Evolutionary conservation across 805 yeast genomes (phyloP), one percentile per base, ranked within the genome.

Genomic region (Lipomyces yamanashiensis): DNA sequence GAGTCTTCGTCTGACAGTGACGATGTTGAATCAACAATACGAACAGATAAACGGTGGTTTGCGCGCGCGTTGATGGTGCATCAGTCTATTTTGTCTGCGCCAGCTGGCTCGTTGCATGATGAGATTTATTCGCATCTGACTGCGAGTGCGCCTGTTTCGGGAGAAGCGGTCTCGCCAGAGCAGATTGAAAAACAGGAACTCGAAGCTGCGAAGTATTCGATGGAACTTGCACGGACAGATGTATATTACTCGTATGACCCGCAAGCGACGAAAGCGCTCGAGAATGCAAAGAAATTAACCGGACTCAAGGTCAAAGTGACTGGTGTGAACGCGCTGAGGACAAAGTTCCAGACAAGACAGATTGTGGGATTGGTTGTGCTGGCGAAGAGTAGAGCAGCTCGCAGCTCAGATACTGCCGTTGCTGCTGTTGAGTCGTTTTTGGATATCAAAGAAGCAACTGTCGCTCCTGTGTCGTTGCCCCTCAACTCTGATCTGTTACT

Each of bases 281-380:
- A 71, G n/a, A 73, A 76, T 37, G 74, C 74, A 1, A 68, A 63
- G 2, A 55, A 58, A 28, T 73, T 77, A 7, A 60, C 63, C 17
- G 70, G 68, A 0, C 80, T 91, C 53, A 78, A 83, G 55, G 83
- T 87, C 67, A 83, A 87, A 0, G 77, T 93, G 52, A 89, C 98
- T 0, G 98, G 98, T 69, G 89, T 95, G 61, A 86, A 86, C 70
- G 97, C 97, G 9, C 88, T 86, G 73, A 81, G 95, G 72, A 93
- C 98, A 3, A 89, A 89, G 74, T 90, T 79, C 74, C 98, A 93
- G 76, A 81, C 81, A 54, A 81, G 79, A 40, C 84, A 87, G n/a
- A 83, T 87, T 33, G 83, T 97, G 0, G 85, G 90, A 45, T 81
- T 93, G 64, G 82, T 92, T 15, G 84, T 91, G 33, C 76, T 93